Evolutionary conservation across 805 yeast species (phyloP).

Genomic region (Pichia cabralensis): DNA sequence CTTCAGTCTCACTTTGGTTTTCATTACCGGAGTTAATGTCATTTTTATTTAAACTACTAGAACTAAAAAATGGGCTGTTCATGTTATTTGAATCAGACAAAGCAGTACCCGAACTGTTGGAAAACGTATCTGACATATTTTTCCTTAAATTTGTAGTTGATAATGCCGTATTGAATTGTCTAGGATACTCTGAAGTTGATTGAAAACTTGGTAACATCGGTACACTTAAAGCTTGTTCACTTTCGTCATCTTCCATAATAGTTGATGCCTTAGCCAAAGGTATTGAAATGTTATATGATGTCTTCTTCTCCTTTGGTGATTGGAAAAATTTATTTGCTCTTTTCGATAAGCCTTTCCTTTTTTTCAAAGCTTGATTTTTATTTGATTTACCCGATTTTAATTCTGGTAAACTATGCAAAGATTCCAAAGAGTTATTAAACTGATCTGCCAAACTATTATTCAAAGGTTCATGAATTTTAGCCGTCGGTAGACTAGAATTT

Average conservation of each 20-base stretch:
- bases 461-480: too few relatives aligned
- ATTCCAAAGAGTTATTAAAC: slow-evolving; percentile 6
- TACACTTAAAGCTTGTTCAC: slow-evolving; percentile 15
- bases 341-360: neutral
- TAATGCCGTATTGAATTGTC: too few relatives aligned
- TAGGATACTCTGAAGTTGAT: too few relatives aligned
- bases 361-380: neutral
- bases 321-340: neutral
- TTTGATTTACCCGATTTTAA: neutral
- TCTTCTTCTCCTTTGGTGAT: neutral
- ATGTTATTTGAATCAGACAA: too few relatives aligned
- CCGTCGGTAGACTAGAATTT: too few relatives aligned
- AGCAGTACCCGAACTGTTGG: too few relatives aligned
- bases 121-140: too few relatives aligned
- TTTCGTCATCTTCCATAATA: slow-evolving; percentile 25
- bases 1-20: neutral
- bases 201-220: slow-evolving; percentile 23
- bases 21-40: neutral
- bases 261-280: slow-evolving; percentile 16
- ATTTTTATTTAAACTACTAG: too few relatives aligned
- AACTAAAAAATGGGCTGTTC: too few relatives aligned
- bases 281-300: neutral
- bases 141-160: too few relatives aligned
- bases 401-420: slow-evolving; percentile 5
- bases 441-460: too few relatives aligned